Base-by-base conservation (phyloP, 2,329 filamentous ascomycete species). In the Monilinia vaccinii-corymbosi region DNA sequence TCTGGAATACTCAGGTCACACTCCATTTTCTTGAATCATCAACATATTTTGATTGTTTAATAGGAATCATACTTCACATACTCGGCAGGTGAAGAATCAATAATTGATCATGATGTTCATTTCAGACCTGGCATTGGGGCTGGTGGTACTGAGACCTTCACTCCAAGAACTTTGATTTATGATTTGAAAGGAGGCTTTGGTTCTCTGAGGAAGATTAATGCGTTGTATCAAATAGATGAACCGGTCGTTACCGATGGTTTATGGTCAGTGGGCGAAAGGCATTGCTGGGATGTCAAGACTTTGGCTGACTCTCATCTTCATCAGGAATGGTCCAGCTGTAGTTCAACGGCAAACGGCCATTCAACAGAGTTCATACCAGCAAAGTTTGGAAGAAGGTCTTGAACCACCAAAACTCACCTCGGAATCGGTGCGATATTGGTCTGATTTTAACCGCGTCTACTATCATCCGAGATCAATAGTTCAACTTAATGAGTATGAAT, bases 21-120 rank as follows among this genome's bases (percentile, higher is more conserved):
- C 18, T 23, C 23, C 14, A 48, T 60, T 16, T 16, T 31, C 38
- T 25, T n/a, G 21, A 6, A 8, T 10, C 23, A 18, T 36, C 14
- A 32, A 32, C 31, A 32, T 16, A 18, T 32, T 28, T 25, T 60
- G 25, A 58, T 69, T 62, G 46, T 60, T 56, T 21, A n/a, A 13
- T 64, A 96, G 88, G 94, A 99, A 79, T 96, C 93, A 1, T 99
- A 99, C 75, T 97, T 97, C 71, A 97, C 92, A 16, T 97, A 97
- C 70, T 79, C 79, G 1, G 77, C 81, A 49, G 78, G 86, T 63
- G 78, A 89, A 71, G 79, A 83, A 67, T 82, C 87, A 8, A 79
- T 82, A 0, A 77, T 95, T 63, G 83, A 95, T 69, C 90, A 95
- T 77, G 86, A 95, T 73, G 79, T 97, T 55, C 91, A 96, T 72